Conservation (phyloP, 2,329 filamentous ascomycete species). For the Curvularia lunata region DNA sequence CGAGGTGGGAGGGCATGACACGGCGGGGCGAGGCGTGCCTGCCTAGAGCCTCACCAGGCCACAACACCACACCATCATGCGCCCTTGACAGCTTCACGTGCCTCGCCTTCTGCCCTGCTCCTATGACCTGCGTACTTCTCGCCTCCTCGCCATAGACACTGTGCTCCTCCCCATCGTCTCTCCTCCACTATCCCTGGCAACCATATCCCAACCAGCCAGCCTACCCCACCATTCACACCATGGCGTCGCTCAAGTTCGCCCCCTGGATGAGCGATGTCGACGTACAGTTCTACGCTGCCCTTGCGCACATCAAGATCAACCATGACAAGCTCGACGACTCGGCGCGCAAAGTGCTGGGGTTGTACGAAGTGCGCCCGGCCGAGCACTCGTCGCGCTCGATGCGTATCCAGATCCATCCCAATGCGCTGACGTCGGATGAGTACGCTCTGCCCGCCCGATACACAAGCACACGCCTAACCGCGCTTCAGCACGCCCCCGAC, state of each 20-base stretch:
- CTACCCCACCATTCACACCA: conserved; percentile 25
- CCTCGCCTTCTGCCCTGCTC: conserved; percentile 16
- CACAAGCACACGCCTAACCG: conserved; percentile 19
- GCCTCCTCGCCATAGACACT: conserved; percentile 11
- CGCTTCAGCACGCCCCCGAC: conserved; percentile 40
- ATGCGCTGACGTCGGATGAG: conserved; percentile 82
- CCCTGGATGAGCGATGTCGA: conserved; percentile 95
- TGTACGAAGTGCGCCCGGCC: conserved; percentile 81
- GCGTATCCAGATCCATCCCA: conserved; percentile 88
- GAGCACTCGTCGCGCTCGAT: conserved; percentile 78
- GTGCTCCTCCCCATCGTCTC: neutral
- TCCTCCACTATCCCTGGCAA: conserved; percentile 4
- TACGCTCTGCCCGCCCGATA: conserved; percentile 57
- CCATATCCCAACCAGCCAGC: neutral
- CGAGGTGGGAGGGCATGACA: conserved; percentile 15
- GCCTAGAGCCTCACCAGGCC: conserved; percentile 12
- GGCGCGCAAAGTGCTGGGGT: conserved; percentile 80
- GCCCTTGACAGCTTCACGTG: conserved; percentile 37
- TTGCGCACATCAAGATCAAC: conserved; percentile 94
- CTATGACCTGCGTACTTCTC: conserved; percentile 29
- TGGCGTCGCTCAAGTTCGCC: conserved; percentile 71
- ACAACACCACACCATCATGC: conserved; percentile 33
- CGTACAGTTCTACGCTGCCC: conserved; percentile 88
- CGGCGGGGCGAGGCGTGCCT: conserved; percentile 16
- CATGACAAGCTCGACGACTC: conserved; percentile 97